Conservation (phyloP, 2,329 filamentous ascomycete species). For the Aspergillus sp. region DNA sequence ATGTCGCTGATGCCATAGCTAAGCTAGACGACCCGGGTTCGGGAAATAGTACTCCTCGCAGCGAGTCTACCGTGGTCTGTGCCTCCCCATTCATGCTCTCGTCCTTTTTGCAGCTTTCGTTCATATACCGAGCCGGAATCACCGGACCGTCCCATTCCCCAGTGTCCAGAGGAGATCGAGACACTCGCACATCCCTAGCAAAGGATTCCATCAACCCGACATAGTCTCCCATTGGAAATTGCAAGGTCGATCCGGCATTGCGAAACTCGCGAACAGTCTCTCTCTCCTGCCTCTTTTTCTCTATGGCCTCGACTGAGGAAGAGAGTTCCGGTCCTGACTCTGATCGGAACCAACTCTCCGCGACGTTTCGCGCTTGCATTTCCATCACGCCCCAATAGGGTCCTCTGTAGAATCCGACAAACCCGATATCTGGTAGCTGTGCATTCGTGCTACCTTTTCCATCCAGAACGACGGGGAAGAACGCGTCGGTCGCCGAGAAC, state of each 20-base stretch:
- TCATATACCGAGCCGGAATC: constrained; percentile 56
- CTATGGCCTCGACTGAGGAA: constrained; percentile 15
- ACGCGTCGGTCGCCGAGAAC: constrained; percentile 54
- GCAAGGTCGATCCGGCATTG: constrained; percentile 41
- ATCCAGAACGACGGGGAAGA: constrained; percentile 65
- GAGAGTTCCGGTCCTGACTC: background rate
- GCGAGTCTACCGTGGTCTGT: constrained; percentile 51
- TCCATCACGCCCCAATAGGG: constrained; percentile 88
- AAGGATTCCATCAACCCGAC: constrained; percentile 73
- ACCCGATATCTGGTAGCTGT: constrained; percentile 64
- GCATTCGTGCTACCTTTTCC: constrained; percentile 66
- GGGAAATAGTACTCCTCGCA: constrained; percentile 36
- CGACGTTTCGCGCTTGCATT: constrained; percentile 73
- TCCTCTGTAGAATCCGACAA: constrained; percentile 80
- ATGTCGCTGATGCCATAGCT: constrained; percentile 67
- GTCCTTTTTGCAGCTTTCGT: background rate
- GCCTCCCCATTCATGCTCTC: constrained; percentile 19
- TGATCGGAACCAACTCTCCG: constrained; percentile 56
- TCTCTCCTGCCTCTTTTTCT: constrained; percentile 24
- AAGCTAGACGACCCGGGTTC: constrained; percentile 43
- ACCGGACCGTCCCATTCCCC: constrained; percentile 40
- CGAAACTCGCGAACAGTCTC: constrained; percentile 24
- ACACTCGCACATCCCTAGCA: constrained; percentile 57
- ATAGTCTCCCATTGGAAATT: constrained; percentile 85
- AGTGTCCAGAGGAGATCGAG: constrained; percentile 36